Conservation (phyloP, 495 filamentous ascomycete species). For the Xylaria bambusicola region DNA sequence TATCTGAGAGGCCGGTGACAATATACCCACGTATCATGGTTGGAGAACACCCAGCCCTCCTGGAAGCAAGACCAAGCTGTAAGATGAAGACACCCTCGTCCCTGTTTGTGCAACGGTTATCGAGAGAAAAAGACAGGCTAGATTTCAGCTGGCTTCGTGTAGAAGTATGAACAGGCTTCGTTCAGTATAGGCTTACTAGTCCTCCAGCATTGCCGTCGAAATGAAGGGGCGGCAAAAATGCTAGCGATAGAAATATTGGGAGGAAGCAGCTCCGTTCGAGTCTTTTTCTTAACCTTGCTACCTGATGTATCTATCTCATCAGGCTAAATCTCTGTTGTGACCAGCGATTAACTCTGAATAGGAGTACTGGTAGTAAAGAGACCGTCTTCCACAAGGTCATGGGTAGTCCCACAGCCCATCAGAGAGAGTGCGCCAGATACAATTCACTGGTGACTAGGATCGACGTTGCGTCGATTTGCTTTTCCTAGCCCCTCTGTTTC, state of each 20-base stretch:
- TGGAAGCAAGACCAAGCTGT: background rate
- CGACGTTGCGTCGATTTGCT: slow-evolving; percentile 13
- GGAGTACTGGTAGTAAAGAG: too few species aligned
- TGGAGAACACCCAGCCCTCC: too few species aligned
- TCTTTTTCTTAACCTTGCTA: background rate
- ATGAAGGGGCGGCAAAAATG: background rate
- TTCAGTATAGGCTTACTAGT: slow-evolving; percentile 5
- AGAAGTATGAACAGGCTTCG: background rate
- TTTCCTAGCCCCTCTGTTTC: slow-evolving; percentile 10
- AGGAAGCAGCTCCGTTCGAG: background rate
- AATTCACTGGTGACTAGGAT: slow-evolving; percentile 10
- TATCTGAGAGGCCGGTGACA: too few species aligned
- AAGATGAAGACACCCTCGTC: background rate
- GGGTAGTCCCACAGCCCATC: background rate
- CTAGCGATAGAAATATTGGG: background rate
- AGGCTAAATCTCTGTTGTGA: too few species aligned
- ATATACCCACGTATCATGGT: too few species aligned
- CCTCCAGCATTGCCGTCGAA: background rate
- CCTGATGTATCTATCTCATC: background rate
- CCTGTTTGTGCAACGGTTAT: background rate
- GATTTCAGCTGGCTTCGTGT: background rate
- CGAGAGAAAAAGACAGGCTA: background rate
- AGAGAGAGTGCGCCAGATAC: slow-evolving; percentile 1
- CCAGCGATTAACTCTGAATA: too few species aligned
- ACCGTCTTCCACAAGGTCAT: too few species aligned